A percentile compares a stretch with the other conserved stretches of the same genome.
phyloP scores from a whole-genome alignment of 2,329 filamentous ascomycete species.

The Fusarium keratoplasticum region DNA sequence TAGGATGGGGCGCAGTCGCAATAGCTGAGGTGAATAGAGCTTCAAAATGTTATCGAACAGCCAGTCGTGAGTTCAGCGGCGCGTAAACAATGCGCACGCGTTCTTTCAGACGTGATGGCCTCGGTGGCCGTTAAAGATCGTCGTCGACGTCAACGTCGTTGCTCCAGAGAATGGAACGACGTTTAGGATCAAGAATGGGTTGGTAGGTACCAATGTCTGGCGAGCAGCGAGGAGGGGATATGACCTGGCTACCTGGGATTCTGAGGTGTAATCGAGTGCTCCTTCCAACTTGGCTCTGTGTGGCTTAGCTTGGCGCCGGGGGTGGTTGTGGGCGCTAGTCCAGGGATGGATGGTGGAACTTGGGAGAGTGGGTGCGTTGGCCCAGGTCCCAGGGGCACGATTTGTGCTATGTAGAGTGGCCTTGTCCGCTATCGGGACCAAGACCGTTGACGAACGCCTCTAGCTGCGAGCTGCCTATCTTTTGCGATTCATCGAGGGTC shows the following conservation, averaged over 20 bases:
- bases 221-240: constrained; percentile 31
- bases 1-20: constrained; percentile 27
- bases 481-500: background rate
- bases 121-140: constrained; percentile 3
- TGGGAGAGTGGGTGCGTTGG: constrained; percentile 17
- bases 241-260: background rate
- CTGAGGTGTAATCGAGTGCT: constrained; percentile 31
- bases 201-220: background rate
- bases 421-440: constrained; percentile 4
- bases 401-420: constrained; percentile 4
- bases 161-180: constrained; percentile 27
- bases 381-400: constrained; percentile 32
- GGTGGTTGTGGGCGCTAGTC: constrained; percentile 24
- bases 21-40: constrained; percentile 2
- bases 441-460: background rate
- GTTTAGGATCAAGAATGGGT: constrained; percentile 17
- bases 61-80: background rate
- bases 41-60: background rate
- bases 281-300: constrained; percentile 34
- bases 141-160: constrained; percentile 13
- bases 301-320: constrained; percentile 37
- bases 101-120: background rate
- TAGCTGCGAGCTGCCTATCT: background rate
- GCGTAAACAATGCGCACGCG: constrained; percentile 2
- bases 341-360: constrained; percentile 27